Base-by-base conservation (phyloP, 2,329 filamentous ascomycete species). In the Ustulina deusta region DNA sequence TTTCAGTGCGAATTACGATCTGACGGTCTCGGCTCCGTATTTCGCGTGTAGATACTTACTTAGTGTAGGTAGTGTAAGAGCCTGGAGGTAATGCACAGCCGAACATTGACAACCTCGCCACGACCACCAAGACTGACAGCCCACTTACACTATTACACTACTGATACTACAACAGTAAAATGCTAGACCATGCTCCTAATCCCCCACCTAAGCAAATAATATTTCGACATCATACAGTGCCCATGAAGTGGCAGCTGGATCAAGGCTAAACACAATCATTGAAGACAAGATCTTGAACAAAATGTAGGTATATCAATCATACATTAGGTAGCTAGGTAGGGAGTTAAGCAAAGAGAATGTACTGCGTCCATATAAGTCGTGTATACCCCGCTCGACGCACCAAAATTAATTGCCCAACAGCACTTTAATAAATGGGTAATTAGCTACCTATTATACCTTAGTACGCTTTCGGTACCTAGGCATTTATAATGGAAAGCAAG, bases 401-500 rank as follows among this genome's bases (percentile, higher is more conserved):
- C 51, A 54, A 36, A 36, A 54, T 54, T n/a, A 36, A 36, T 54
- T 36, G 29, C 7, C 13, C 11, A 27, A 15, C 46, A 32, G 27
- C 17, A 51, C 42, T 25, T 11, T 46, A 25, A 46, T 46, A 29
- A 59, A 13, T 34, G 55, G 40, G 38, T n/a, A n/a, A n/a, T n/a
- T n/a, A n/a, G n/a, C n/a, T n/a, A n/a, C n/a, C n/a, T n/a, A n/a
- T n/a, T n/a, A n/a, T n/a, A n/a, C n/a, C n/a, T n/a, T n/a, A n/a
- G n/a, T n/a, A n/a, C n/a, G n/a, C n/a, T n/a, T n/a, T n/a, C n/a
- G n/a, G n/a, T n/a, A n/a, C n/a, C n/a, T n/a, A n/a, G n/a, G n/a
- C n/a, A n/a, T n/a, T n/a, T n/a, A n/a, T n/a, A n/a, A n/a, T 59
- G 54, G 32, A 55, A 36, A 32, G 49, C 61, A 58, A 65, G 68